Evolutionary conservation across 1,139 yeast genomes (phyloP), one percentile per base, ranked within the genome.

Genomic region (Pichia sp.): DNA sequence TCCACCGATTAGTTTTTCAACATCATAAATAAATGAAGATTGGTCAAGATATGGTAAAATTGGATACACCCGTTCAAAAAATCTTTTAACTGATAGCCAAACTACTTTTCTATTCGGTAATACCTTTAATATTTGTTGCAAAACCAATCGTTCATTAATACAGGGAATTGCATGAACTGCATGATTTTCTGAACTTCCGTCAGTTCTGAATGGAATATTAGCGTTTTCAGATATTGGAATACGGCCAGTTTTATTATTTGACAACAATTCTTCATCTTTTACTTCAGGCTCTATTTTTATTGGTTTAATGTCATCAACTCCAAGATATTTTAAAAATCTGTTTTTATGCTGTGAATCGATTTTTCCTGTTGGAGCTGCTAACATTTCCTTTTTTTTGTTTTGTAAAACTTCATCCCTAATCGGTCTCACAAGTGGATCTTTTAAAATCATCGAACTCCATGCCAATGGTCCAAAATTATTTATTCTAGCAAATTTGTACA

Each of bases 11-110:
- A 67, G 46, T 24, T 54, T 53, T 32, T 56, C 59, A 26, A 66
- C 41, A 25, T 61, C 63, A 6, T 55, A 56, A 36, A 58, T 49
- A 50, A 67, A 59, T 40, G 60, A 60, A 2, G 55, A 57, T 54
- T 78, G 76, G 48, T 76, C 80, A 8, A 77, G 39, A 42, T 69
- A 63, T 1, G 83, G 82, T 48, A 67, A 55, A 42, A 70, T 67
- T 0, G 74, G 73, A 49, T 73, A 74, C n/a, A 74, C 63, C 28
- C 63, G 63, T 6, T 57, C 55, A 56, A 76, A 76, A 51, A 67
- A 78, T 30, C 73, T 58, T 29, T 68, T 66, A 20, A 75, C 56
- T 4, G 73, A 63, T 26, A 67, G 53, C 78, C 80, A 74, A 2
- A 74, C 55, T 1, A 67, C 67, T 45, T 63, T 68, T 37, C 62